Conservation (phyloP, 2,329 filamentous ascomycete species). For the Penicillium hordei region DNA sequence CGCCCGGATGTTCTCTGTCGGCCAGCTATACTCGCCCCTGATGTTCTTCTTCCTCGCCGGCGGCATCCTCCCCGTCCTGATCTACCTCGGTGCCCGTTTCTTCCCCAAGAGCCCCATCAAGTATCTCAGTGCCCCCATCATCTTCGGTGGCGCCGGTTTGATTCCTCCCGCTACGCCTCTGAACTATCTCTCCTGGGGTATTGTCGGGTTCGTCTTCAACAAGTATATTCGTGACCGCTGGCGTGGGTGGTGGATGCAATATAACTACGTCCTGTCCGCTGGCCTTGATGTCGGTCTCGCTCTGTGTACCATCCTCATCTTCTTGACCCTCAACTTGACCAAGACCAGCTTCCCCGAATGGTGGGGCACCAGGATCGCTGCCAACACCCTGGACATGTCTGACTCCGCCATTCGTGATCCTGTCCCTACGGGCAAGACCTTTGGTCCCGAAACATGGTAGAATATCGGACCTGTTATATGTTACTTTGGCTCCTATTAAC, state of each 20-base stretch:
- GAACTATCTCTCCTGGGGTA: constrained; percentile 70
- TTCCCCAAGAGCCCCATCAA: constrained; percentile 63
- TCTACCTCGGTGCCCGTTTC: constrained; percentile 60
- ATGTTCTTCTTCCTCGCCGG: constrained; percentile 73
- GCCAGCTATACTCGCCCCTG: constrained; percentile 62
- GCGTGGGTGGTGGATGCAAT: constrained; percentile 73
- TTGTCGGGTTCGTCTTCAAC: constrained; percentile 68
- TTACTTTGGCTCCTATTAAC: background rate
- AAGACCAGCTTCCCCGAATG: constrained; percentile 57
- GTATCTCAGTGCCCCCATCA: constrained; percentile 66
- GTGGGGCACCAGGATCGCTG: constrained; percentile 66
- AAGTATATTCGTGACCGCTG: constrained; percentile 64
- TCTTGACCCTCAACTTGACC: constrained; percentile 66
- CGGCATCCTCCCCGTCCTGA: constrained; percentile 60
- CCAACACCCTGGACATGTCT: constrained; percentile 61
- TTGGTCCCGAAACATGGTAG: constrained; percentile 54
- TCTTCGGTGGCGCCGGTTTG: constrained; percentile 64
- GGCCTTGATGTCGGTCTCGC: constrained; percentile 69
- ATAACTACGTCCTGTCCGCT: constrained; percentile 73
- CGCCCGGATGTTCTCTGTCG: constrained; percentile 64
- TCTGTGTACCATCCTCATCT: constrained; percentile 66
- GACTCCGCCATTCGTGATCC: constrained; percentile 59
- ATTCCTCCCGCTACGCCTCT: constrained; percentile 70
- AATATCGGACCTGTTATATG: background rate
- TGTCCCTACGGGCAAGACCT: constrained; percentile 56